Percentiles rank a stretch among this genome's conserved stretches.
Evolutionary conservation across 1,284 basidiomycete genomes (phyloP).

Genomic region (Caloboletus inedulis): DNA sequence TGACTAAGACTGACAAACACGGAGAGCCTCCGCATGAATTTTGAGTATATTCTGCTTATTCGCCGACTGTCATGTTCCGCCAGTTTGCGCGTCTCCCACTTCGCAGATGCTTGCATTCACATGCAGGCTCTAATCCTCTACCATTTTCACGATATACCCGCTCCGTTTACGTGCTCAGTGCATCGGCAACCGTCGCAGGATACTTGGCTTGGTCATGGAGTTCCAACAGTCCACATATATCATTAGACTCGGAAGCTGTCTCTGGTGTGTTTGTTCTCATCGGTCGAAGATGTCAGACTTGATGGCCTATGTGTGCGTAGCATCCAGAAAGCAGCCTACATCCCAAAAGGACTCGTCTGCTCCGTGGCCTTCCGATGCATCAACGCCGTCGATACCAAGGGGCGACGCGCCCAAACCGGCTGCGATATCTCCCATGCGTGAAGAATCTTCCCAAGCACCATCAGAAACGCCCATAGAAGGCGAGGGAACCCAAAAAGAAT

Average conservation of each 20-base stretch:
- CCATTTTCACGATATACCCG: constrained; percentile 22
- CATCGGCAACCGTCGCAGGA: constrained; percentile 26
- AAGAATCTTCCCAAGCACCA: not conserved
- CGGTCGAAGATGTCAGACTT: not conserved
- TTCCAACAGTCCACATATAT: constrained; percentile 22
- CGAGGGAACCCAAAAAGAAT: constrained; percentile 34
- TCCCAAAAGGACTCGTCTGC: constrained; percentile 1
- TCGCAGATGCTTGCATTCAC: constrained; percentile 30
- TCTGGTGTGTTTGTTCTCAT: constrained; percentile 20
- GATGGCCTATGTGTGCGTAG: constrained; percentile 9
- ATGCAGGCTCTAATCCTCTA: constrained; percentile 10
- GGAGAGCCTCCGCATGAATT: constrained; percentile 21
- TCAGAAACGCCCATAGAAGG: constrained; percentile 18
- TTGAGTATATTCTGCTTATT: constrained; percentile 9
- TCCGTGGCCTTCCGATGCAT: constrained; percentile 13
- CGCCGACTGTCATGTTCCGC: constrained; percentile 36
- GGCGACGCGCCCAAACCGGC: constrained; percentile 5
- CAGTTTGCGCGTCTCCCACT: constrained; percentile 34
- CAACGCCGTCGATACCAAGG: constrained; percentile 2
- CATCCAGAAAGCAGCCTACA: constrained; percentile 11
- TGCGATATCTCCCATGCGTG: not conserved
- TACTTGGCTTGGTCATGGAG: constrained; percentile 31
- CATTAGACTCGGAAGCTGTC: constrained; percentile 29
- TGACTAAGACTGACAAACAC: constrained; percentile 21
- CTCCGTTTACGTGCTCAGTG: constrained; percentile 27